These are phyloP conservation scores for Gryganskiella cystojenkinii DNA, from an alignment of 192 early-diverging fungal species.

Conservation along the genomic window DNA sequence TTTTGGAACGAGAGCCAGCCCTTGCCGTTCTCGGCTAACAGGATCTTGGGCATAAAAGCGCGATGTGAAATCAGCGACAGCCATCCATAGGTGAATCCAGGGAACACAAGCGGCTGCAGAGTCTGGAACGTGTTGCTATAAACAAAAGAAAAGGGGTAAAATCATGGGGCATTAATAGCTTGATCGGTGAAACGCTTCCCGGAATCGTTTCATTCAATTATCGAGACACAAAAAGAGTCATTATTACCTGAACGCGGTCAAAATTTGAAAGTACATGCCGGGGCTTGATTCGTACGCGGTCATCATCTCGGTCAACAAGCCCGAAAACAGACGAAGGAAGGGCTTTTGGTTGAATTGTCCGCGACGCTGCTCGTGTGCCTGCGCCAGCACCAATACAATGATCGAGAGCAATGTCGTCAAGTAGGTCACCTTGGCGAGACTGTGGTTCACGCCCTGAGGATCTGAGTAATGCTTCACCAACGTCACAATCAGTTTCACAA, in stretches of 20 bases:
- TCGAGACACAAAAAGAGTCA: no score
- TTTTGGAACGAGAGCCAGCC: constrained; percentile 90
- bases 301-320: constrained; percentile 82
- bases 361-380: constrained; percentile 83
- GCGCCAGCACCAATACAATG: constrained; percentile 85
- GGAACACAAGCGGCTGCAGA: constrained; percentile 86
- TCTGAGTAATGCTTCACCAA: constrained; percentile 80
- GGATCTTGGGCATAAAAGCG: constrained; percentile 89
- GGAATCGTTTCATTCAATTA: no score
- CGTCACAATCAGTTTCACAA: constrained; percentile 87
- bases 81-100: constrained; percentile 96
- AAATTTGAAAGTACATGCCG: constrained; percentile 77
- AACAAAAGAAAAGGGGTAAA: neutral
- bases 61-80: constrained; percentile 93
- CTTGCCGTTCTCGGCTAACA: constrained; percentile 80
- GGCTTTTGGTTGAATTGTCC: constrained; percentile 90
- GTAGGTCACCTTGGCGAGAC: constrained; percentile 68
- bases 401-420: constrained; percentile 88
- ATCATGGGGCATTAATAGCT: no score
- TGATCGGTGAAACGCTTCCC: no score
- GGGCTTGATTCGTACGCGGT: constrained; percentile 71
- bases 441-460: constrained; percentile 63
- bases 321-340: constrained; percentile 90
- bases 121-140: constrained; percentile 81
- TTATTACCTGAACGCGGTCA: constrained; percentile 74